Conservation (phyloP, 2,329 filamentous ascomycete genomes). For the Colletotrichum australisinense region DNA sequence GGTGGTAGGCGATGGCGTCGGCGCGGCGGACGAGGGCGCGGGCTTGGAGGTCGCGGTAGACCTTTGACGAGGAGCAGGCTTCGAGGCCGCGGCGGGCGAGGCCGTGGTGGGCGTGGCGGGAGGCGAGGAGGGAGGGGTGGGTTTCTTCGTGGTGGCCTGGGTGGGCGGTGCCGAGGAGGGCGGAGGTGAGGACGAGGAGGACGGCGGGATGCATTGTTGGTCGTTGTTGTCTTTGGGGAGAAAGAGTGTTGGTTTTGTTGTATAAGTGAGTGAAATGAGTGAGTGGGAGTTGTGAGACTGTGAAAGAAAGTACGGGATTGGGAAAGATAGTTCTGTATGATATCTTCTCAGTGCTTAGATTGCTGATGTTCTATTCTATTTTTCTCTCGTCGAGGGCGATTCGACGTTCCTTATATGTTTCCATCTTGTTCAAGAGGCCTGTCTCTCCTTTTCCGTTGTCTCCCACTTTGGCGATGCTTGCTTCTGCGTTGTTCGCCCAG, state of each 20-base stretch:
- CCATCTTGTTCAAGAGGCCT: background rate
- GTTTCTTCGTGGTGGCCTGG: conserved; percentile 21
- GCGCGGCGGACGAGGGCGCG: conserved; percentile 23
- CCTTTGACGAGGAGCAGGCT: conserved; percentile 4
- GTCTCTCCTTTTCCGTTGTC: background rate
- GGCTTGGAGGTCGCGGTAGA: conserved; percentile 21
- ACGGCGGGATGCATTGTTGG: conserved; percentile 13
- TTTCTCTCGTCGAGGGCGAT: background rate
- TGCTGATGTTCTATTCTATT: background rate
- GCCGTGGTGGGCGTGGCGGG: conserved; percentile 22
- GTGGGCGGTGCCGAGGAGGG: conserved; percentile 19
- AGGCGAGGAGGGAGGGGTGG: conserved; percentile 13
- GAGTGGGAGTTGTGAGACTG: background rate
- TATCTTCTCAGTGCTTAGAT: background rate
- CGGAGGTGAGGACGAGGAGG: conserved; percentile 13
- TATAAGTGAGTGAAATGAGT: background rate
- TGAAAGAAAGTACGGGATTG: background rate
- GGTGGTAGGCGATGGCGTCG: conserved; percentile 16
- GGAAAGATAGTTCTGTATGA: background rate
- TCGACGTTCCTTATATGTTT: background rate
- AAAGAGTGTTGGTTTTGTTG: background rate
- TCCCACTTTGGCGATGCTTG: background rate
- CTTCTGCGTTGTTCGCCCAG: too few species aligned
- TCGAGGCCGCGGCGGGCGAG: conserved; percentile 22
- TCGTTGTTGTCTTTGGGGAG: background rate